Conservation (phyloP, 306 rosid species). For the Pueraria montana region DNA sequence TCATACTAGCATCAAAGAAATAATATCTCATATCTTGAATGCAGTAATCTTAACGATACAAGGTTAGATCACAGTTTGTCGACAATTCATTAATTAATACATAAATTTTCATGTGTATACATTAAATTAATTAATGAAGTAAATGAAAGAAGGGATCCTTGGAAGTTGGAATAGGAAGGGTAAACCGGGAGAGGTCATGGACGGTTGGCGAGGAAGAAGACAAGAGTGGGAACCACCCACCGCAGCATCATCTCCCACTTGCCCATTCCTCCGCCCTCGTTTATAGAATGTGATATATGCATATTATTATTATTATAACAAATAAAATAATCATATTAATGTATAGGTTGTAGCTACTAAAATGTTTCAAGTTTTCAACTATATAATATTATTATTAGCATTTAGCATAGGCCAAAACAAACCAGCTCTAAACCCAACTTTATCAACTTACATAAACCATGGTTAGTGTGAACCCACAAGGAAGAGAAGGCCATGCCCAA, state of each 20-base stretch:
- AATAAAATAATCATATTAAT: constrained; percentile 40
- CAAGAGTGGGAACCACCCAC: constrained; percentile 74
- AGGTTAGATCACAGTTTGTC: no score
- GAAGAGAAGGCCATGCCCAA: constrained; percentile 4
- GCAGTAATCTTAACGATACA: no score
- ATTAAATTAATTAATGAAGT: no score
- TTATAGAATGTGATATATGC: constrained; percentile 22
- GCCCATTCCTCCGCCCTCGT: constrained; percentile 57
- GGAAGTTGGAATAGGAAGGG: not conserved
- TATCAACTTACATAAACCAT: constrained; percentile 56
- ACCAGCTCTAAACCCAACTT: constrained; percentile 25
- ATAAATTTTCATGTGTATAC: not conserved
- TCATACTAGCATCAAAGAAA: no score
- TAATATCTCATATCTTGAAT: no score
- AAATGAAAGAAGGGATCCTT: not conserved
- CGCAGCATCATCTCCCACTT: constrained; percentile 78
- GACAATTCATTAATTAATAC: not conserved
- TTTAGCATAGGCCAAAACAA: not conserved
- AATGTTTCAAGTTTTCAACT: constrained; percentile 27
- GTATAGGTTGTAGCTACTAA: constrained; percentile 24
- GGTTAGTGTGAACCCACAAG: constrained; percentile 23
- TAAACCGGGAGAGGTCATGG: constrained; percentile 40
- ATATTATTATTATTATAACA: not conserved
- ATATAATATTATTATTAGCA: not conserved
- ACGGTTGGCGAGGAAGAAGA: constrained; percentile 56